Conservation (phyloP, 1,284 basidiomycete species). For the Melampsora americana region DNA sequence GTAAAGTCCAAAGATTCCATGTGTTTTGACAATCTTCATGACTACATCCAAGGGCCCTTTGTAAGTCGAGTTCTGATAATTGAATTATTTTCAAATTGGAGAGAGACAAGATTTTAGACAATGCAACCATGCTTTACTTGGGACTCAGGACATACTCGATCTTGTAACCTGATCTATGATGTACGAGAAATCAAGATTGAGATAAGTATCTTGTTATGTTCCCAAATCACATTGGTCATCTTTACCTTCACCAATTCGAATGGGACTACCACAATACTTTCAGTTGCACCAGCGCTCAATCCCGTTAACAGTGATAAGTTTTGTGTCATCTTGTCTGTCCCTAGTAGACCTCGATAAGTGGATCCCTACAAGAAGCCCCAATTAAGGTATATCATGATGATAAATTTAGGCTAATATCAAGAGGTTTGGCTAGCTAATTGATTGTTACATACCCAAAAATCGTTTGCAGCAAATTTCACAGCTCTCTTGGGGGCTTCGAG, state of each 20-base stretch:
- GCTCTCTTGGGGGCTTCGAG: conserved; percentile 97
- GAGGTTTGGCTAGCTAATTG: conserved; percentile 57
- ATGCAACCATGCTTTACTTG: neutral
- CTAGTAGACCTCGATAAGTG: conserved; percentile 57
- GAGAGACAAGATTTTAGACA: neutral
- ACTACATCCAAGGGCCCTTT: conserved; percentile 88
- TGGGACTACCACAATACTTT: conserved; percentile 78
- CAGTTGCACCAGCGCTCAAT: conserved; percentile 89
- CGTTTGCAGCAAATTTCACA: conserved; percentile 86
- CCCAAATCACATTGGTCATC: conserved; percentile 58
- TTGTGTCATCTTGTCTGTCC: conserved; percentile 81
- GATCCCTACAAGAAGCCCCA: conserved; percentile 5
- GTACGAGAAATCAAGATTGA: conserved; percentile 15
- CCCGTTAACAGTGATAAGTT: conserved; percentile 81
- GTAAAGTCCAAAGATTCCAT: conserved; percentile 80
- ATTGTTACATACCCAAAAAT: conserved; percentile 69
- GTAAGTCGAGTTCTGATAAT: conserved; percentile 49
- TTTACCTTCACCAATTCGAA: conserved; percentile 83
- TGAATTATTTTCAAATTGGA: neutral
- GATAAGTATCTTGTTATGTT: conserved; percentile 12
- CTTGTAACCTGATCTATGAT: conserved; percentile 67
- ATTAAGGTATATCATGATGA: conserved; percentile 52
- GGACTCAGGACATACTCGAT: conserved; percentile 71
- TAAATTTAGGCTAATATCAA: conserved; percentile 60
- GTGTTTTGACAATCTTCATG: conserved; percentile 68